Conservation (phyloP, 352 stramenopile species). For the Pythium pyrilobum region DNA sequence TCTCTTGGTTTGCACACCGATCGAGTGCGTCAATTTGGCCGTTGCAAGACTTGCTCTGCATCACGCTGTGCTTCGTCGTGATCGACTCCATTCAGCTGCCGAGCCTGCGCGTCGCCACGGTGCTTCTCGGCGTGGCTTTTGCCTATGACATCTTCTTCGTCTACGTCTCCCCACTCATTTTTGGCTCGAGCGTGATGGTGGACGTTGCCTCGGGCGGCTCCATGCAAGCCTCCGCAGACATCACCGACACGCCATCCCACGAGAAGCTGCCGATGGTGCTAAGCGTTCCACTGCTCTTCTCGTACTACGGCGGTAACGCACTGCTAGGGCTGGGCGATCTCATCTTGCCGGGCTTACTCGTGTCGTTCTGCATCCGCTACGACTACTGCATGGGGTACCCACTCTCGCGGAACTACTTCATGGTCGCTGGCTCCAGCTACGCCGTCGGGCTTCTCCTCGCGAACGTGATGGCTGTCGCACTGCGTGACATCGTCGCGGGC, state of each 20-base stretch:
- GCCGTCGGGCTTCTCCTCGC: conserved; percentile 88
- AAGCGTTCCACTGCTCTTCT: conserved; percentile 88
- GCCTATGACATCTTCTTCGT: conserved; percentile 95
- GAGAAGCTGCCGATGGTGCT: conserved; percentile 54
- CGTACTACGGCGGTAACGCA: conserved; percentile 81
- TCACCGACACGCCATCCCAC: conserved; percentile 8
- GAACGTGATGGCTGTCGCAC: conserved; percentile 89
- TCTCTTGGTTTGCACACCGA: conserved; percentile 60
- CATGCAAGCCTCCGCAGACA: conserved; percentile 2
- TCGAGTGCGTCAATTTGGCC: conserved; percentile 69
- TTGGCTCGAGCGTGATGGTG: conserved; percentile 88
- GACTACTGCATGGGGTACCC: conserved; percentile 72
- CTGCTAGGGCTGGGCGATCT: conserved; percentile 94
- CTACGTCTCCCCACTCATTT: conserved; percentile 85
- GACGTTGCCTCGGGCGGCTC: conserved; percentile 77
- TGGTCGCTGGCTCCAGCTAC: conserved; percentile 60
- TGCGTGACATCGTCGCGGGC: conserved; percentile 81
- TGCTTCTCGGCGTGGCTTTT: conserved; percentile 85
- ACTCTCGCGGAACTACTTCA: conserved; percentile 77
- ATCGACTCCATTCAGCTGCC: conserved; percentile 77
- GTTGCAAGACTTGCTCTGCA: conserved; percentile 84
- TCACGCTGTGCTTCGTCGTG: conserved; percentile 88
- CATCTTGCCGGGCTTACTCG: conserved; percentile 88
- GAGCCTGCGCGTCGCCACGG: conserved; percentile 71
- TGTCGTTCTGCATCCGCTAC: conserved; percentile 89